These are phyloP conservation scores for Bolboschoenoplectus hybrid DNA, from an alignment of 202 grass and related monocot species.

Conservation along the genomic window DNA sequence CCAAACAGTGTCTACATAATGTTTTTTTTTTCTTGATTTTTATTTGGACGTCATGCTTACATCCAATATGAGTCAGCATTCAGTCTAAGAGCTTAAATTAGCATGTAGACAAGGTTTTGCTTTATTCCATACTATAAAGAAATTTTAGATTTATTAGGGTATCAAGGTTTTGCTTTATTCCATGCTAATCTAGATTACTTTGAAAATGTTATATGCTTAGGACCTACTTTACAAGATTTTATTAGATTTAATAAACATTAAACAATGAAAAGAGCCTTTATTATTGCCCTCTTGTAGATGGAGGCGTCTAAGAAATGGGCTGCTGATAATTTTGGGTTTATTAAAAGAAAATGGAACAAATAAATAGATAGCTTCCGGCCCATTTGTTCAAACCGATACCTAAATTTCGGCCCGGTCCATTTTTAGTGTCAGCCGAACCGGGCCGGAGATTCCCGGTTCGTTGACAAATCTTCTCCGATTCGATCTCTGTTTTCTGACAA, in stretches of 20 bases:
- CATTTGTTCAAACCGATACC: background rate
- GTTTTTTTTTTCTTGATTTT: background rate
- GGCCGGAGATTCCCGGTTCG: background rate
- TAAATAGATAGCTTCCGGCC: background rate
- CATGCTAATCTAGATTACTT: conserved; percentile 36
- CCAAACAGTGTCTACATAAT: conserved; percentile 25
- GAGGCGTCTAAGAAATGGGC: background rate
- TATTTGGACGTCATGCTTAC: conserved; percentile 33
- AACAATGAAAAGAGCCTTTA: background rate
- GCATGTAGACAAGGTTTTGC: conserved; percentile 21
- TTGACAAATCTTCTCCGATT: conserved; percentile 26
- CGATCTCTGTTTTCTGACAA: conserved; percentile 10
- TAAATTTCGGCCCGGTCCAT: conserved; percentile 2
- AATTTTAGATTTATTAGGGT: conserved; percentile 20
- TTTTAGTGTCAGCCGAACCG: background rate
- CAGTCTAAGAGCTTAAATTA: background rate
- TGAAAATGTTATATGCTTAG: conserved; percentile 39
- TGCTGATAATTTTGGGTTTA: background rate
- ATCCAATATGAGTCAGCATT: conserved; percentile 4
- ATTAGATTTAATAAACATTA: background rate
- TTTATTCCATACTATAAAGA: background rate
- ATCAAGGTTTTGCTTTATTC: conserved; percentile 41
- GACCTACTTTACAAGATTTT: conserved; percentile 27
- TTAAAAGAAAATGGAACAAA: background rate
- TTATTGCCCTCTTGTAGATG: background rate